Evolutionary conservation across 2,329 filamentous ascomycete species (phyloP).

Genomic region (Colletotrichum trifolii): DNA sequence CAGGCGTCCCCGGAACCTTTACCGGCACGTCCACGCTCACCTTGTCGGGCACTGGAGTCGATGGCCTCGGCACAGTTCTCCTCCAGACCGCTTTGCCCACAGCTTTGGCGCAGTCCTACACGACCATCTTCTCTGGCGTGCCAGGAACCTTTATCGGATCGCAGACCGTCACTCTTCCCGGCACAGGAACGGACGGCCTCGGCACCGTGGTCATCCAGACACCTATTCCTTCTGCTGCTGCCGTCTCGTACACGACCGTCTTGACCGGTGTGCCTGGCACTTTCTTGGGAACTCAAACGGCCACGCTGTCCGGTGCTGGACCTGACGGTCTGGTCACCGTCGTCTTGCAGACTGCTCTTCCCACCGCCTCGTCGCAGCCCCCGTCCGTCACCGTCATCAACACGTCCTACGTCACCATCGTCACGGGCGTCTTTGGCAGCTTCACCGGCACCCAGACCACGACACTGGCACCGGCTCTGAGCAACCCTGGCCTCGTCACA

Average conservation of each 20-base stretch:
- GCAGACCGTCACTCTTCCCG: neutral
- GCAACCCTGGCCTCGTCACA: slow-evolving; percentile 17
- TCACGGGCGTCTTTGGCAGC: slow-evolving; percentile 15
- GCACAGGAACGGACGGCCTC: neutral
- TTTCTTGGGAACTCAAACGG: slow-evolving; percentile 3
- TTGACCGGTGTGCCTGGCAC: slow-evolving; percentile 7
- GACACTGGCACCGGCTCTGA: slow-evolving; percentile 16
- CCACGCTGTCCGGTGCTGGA: slow-evolving; percentile 2
- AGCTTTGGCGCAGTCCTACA: neutral
- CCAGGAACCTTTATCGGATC: neutral
- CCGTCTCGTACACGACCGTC: slow-evolving; percentile 6
- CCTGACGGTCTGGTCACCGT: slow-evolving; percentile 7
- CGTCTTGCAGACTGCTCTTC: slow-evolving; percentile 15
- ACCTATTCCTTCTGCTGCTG: neutral
- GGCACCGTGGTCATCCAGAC: neutral
- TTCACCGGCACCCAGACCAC: slow-evolving; percentile 26
- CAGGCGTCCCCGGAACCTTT: slow-evolving; percentile 14
- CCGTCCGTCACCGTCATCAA: slow-evolving; percentile 6
- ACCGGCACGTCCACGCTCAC: slow-evolving; percentile 14
- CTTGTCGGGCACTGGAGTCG: neutral
- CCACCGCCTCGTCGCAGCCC: neutral
- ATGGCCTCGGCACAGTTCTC: slow-evolving; percentile 8
- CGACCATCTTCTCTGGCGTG: neutral
- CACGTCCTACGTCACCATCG: slow-evolving; percentile 16
- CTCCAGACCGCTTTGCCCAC: slow-evolving; percentile 18